Percentiles rank a stretch among this genome's conserved stretches.
Evolutionary conservation across 1,284 basidiomycete species (phyloP).

Genomic region (Leccinum cinnamomeum): DNA sequence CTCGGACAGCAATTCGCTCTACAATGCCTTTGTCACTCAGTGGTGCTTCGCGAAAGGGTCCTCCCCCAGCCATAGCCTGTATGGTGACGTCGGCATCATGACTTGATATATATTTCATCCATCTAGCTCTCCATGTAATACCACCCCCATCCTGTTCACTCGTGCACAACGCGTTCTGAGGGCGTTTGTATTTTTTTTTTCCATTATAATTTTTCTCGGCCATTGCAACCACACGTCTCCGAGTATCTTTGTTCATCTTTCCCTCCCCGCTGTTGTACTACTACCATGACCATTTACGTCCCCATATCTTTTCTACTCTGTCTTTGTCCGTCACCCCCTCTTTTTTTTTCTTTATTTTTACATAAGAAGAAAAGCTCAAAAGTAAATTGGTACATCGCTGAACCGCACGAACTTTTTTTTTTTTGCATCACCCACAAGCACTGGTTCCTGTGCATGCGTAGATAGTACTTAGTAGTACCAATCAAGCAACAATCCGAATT

Average conservation of each 20-base stretch:
- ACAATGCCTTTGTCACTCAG: conserved; percentile 61
- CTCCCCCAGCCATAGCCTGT: conserved; percentile 9
- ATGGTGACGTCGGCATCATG: conserved; percentile 20
- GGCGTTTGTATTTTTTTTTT: background rate
- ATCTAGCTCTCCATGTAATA: conserved; percentile 3
- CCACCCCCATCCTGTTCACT: background rate
- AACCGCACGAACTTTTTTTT: background rate
- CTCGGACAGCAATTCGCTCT: conserved; percentile 39
- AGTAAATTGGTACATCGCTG: background rate
- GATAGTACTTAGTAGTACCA: background rate
- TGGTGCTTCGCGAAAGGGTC: conserved; percentile 67
- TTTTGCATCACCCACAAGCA: background rate
- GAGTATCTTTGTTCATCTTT: background rate
- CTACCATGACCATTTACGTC: background rate
- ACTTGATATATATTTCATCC: conserved; percentile 11
- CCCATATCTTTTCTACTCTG: background rate
- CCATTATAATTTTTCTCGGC: background rate
- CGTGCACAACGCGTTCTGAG: background rate
- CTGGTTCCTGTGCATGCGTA: background rate
- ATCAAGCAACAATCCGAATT: background rate
- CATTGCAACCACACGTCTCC: background rate
- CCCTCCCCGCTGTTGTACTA: conserved; percentile 1
- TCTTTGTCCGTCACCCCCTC: background rate
- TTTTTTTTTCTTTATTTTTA: background rate
- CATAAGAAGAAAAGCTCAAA: background rate